Evolutionary conservation across 805 yeast species (phyloP).

Genomic region (Saccharomyces jurei): DNA sequence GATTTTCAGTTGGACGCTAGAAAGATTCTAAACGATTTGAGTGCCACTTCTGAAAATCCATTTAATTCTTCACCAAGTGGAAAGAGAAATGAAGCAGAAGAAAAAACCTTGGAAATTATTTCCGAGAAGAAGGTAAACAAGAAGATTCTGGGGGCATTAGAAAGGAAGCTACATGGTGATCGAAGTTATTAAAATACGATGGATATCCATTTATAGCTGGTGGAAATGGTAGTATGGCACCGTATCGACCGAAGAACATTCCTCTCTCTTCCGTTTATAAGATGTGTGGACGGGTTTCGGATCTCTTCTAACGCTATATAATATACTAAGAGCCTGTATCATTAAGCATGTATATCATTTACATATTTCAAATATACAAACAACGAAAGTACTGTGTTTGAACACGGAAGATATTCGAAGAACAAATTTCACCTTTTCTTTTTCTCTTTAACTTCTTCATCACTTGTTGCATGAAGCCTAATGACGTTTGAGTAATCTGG

Average conservation of each 20-base stretch:
- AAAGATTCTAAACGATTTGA: slow-evolving; percentile 6
- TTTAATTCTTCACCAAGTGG: neutral
- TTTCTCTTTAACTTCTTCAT: slow-evolving; percentile 67
- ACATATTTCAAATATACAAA: neutral
- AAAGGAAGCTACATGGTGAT: neutral
- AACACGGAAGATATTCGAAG: neutral
- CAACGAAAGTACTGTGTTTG: neutral
- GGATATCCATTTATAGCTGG: neutral
- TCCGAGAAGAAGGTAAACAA: neutral
- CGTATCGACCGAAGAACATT: neutral
- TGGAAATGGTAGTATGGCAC: neutral
- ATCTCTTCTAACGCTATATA: neutral
- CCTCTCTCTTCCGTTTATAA: neutral
- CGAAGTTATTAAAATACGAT: neutral
- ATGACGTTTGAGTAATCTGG: slow-evolving; percentile 68
- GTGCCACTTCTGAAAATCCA: neutral
- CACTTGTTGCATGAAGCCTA: slow-evolving; percentile 76
- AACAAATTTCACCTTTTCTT: slow-evolving; percentile 25
- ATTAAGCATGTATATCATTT: neutral
- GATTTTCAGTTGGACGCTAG: slow-evolving; percentile 9
- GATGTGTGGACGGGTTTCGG: neutral
- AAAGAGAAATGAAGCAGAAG: neutral
- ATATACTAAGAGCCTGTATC: neutral
- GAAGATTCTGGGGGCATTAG: neutral
- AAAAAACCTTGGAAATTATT: neutral